Evolutionary conservation across 306 rosid genomes (phyloP), one percentile per base, ranked within the genome.

Genomic region (Argentina anserina): DNA sequence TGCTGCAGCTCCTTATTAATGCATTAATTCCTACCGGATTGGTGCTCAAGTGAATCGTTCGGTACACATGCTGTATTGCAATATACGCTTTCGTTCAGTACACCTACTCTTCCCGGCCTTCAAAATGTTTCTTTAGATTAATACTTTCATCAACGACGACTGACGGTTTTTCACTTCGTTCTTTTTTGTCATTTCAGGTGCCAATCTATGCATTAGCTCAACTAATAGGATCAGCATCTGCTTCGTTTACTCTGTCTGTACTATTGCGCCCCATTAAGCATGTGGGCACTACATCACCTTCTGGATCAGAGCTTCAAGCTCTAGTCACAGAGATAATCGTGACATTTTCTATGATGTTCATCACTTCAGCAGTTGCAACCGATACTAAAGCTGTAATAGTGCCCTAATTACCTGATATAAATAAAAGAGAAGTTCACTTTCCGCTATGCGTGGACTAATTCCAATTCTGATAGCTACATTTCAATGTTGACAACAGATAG

Each of bases 171-270:
- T n/a, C n/a, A n/a, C n/a, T n/a, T n/a, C n/a, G n/a, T n/a, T 31
- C 5, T 47, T 20, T 52, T 18, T 0, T n/a, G n/a, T n/a, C n/a
- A n/a, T 50, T 78, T 70, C 82, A 93, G 97, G 92, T 93, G 13
- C 98, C 98, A 67, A 31, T 90, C 23, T 90, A 90, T 70, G 75
- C 84, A 46, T 87, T 81, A 74, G 93, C 92, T 67, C 98, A 93
- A 79, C 46, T 87, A 50, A 81, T 80, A 6, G 97, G 98, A 78
- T 82, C 93, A 5, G 81, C 88, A 58, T 83, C 87, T n/a, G 97
- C 97, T 66, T 75, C 97, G 20, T 87, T 75, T 25, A 86, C 98
- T 0, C 72, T 90, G 49, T 52, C 80, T 49, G 39, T 69, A 25
- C 31, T 90, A 15, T 58, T 93, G 41, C 67, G 86, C 8, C 96